Conservation (phyloP, 2,329 filamentous ascomycete species). For the Nigrospora oryzae region DNA sequence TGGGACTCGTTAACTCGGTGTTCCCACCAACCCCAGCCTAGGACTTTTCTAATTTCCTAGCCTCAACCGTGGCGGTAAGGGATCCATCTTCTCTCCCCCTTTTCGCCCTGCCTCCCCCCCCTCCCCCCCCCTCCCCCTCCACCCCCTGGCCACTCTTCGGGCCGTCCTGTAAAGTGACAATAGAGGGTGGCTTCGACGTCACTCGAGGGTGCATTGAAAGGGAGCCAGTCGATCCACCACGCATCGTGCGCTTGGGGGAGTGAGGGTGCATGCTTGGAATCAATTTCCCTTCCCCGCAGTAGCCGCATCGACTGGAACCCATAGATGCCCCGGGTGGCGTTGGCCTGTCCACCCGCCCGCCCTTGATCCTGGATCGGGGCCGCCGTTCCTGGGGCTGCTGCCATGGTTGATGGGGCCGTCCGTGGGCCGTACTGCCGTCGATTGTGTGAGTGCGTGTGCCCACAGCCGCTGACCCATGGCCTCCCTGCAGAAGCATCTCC, state of each 20-base stretch:
- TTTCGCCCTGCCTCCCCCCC: background rate
- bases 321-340: too few relatives aligned
- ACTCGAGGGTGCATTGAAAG: background rate
- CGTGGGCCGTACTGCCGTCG: too few relatives aligned
- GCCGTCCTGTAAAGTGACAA: too few relatives aligned
- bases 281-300: too few relatives aligned
- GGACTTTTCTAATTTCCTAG: slow-evolving; percentile 41
- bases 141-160: slow-evolving; percentile 2
- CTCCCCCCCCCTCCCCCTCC: background rate
- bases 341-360: too few relatives aligned
- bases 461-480: background rate
- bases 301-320: too few relatives aligned
- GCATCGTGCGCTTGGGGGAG: too few relatives aligned
- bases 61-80: slow-evolving; percentile 46
- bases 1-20: slow-evolving; percentile 60
- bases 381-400: too few relatives aligned
- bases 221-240: background rate
- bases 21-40: slow-evolving; percentile 38
- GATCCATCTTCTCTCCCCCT: slow-evolving; percentile 12
- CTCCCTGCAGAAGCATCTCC: slow-evolving; percentile 29
- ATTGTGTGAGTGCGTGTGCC: too few relatives aligned
- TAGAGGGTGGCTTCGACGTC: background rate
- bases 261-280: too few relatives aligned
- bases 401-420: too few relatives aligned
- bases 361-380: too few relatives aligned